Percentiles rank a stretch among this genome's conserved stretches.
Conservation (phyloP, 106 monocot species). For the Dioscorea alata region DNA sequence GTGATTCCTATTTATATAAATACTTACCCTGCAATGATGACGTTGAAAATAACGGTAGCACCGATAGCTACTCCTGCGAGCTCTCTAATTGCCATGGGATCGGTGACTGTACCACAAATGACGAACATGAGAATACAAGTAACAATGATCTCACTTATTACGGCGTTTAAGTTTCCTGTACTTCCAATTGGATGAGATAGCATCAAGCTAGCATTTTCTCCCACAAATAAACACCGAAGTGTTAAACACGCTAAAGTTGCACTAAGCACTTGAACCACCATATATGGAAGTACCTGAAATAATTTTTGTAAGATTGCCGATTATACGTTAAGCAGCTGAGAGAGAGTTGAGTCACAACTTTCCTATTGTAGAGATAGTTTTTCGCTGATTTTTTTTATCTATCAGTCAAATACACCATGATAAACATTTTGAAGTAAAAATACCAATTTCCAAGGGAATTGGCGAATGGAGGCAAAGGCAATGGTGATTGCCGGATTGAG, state of each 20-base stretch:
- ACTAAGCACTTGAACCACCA: conserved; percentile 1
- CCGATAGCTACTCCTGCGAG: conserved; percentile 7
- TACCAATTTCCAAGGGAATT: conserved; percentile 3
- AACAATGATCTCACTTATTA: conserved; percentile 8
- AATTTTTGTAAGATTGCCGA: background rate
- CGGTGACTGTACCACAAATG: background rate
- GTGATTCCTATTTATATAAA: too few relatives aligned
- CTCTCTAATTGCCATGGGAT: conserved; percentile 4
- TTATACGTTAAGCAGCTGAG: too few relatives aligned
- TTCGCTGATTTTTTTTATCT: background rate
- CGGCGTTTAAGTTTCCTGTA: background rate
- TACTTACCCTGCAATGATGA: conserved; percentile 1
- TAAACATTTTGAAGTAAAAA: too few relatives aligned
- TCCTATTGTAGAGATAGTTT: background rate
- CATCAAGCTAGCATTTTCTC: background rate
- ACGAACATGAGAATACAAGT: conserved; percentile 8
- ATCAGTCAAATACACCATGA: too few relatives aligned
- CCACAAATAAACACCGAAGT: background rate
- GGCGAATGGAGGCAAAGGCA: background rate
- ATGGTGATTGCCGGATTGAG: conserved; percentile 3
- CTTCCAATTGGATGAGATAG: background rate
- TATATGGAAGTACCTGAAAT: conserved; percentile 8
- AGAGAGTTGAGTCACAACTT: background rate
- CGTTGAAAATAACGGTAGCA: background rate
- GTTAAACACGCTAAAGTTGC: conserved; percentile 1